Percentiles rank a stretch among this genome's conserved stretches.
Conservation (phyloP, 1,284 basidiomycete species). For the Vanrija sp. region DNA sequence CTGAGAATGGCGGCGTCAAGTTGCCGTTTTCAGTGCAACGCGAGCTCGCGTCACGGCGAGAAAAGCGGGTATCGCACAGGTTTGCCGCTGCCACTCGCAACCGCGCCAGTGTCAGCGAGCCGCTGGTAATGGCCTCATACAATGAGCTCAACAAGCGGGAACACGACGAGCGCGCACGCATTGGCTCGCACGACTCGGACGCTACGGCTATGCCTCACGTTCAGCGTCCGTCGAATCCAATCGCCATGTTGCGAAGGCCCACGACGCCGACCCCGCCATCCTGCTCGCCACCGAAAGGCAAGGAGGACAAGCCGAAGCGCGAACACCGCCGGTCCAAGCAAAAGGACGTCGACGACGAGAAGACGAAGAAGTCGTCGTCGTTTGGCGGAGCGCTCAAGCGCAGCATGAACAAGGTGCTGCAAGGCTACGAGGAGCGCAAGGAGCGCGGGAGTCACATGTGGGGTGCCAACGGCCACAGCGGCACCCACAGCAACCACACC, state of each 20-base stretch:
- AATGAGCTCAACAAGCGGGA: too few species aligned
- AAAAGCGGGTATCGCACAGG: conserved; percentile 12
- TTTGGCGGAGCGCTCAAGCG: conserved; percentile 39
- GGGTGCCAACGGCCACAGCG: conserved; percentile 2
- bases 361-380: conserved; percentile 20
- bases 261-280: background rate
- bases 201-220: conserved; percentile 1
- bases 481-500: background rate
- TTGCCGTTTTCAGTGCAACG: conserved; percentile 17
- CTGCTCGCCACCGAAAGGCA: conserved; percentile 8
- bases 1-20: conserved; percentile 46
- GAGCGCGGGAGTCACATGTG: conserved; percentile 12
- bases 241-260: background rate
- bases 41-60: conserved; percentile 6
- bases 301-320: conserved; percentile 8
- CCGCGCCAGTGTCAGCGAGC: conserved; percentile 13
- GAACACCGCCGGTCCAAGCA: conserved; percentile 11
- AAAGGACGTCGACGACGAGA: conserved; percentile 28
- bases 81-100: conserved; percentile 12
- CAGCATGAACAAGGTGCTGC: conserved; percentile 30
- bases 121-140: too few species aligned
- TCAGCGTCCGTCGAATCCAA: background rate
- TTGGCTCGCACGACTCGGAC: conserved; percentile 10
- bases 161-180: background rate
- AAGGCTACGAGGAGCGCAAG: conserved; percentile 36